These are phyloP conservation scores for Aspergillus vadensis DNA, from an alignment of 2,329 filamentous ascomycete genomes.

Conservation along the genomic window DNA sequence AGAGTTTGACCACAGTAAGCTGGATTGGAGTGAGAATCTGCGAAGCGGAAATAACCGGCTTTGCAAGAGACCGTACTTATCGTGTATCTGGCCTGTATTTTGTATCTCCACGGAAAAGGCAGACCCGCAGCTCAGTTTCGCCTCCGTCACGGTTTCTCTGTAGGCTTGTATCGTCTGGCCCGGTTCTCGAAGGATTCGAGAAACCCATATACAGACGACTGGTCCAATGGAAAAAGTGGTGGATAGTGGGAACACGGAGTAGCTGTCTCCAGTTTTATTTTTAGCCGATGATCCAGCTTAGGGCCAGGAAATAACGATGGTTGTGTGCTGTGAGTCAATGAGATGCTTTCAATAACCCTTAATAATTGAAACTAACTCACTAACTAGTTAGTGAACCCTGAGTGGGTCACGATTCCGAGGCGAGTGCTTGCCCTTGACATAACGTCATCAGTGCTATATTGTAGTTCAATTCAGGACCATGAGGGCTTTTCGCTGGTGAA, in stretches of 20 bases:
- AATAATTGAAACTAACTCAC: too few species aligned
- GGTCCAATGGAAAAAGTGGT: conserved; percentile 13
- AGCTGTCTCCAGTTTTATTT: conserved; percentile 22
- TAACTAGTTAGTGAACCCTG: too few species aligned
- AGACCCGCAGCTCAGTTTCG: conserved; percentile 4
- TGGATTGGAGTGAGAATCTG: neutral
- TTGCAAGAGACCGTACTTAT: neutral
- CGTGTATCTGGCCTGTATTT: neutral
- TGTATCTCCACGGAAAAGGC: neutral
- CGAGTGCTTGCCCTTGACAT: too few species aligned
- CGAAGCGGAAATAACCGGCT: conserved; percentile 3
- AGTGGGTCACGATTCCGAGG: too few species aligned
- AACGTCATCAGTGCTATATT: too few species aligned
- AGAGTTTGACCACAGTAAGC: conserved; percentile 1
- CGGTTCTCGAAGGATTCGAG: conserved; percentile 33
- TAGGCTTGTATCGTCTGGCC: conserved; percentile 4
- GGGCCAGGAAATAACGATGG: conserved; percentile 5
- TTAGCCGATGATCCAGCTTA: conserved; percentile 28
- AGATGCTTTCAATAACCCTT: too few species aligned
- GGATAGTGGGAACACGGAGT: conserved; percentile 8
- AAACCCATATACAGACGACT: conserved; percentile 27
- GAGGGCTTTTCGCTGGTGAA: too few species aligned
- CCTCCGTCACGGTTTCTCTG: neutral
- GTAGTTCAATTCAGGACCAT: too few species aligned
- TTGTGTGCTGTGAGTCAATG: conserved; percentile 8